Conservation (phyloP, 495 filamentous ascomycete genomes). For the Chaetomidium leptoderma region DNA sequence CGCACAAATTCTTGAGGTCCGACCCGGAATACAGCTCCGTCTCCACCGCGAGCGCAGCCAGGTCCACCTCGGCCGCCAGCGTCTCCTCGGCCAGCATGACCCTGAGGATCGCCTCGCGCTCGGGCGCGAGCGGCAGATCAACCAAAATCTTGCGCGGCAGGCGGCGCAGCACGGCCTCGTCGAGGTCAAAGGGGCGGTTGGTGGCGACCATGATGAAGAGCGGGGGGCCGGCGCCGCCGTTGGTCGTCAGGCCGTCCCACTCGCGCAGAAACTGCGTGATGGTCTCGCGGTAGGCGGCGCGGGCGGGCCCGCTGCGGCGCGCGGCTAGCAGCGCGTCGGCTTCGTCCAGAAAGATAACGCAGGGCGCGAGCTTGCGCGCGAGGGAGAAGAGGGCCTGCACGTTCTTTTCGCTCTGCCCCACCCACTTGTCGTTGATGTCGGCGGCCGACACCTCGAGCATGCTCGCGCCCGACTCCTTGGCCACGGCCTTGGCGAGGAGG, state of each 20-base stretch:
- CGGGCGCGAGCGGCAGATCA: slow-evolving; percentile 75
- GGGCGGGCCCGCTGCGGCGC: slow-evolving; percentile 54
- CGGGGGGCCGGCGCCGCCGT: no score
- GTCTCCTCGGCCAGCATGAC: slow-evolving; percentile 81
- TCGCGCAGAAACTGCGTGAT: slow-evolving; percentile 98
- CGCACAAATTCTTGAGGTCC: slow-evolving; percentile 89
- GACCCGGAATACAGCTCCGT: slow-evolving; percentile 96
- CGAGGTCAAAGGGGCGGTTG: slow-evolving; percentile 90
- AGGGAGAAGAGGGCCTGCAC: slow-evolving; percentile 87
- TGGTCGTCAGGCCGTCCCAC: slow-evolving; percentile 88
- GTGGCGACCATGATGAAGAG: slow-evolving; percentile 99
- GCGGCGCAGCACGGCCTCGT: slow-evolving; percentile 84
- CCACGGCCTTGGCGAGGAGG: slow-evolving; percentile 89
- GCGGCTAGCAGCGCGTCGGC: slow-evolving; percentile 86
- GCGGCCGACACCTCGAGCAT: slow-evolving; percentile 56
- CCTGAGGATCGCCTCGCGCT: slow-evolving; percentile 71
- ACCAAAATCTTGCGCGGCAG: slow-evolving; percentile 81
- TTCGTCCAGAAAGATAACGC: slow-evolving; percentile 96
- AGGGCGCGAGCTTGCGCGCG: slow-evolving; percentile 87
- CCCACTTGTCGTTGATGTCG: slow-evolving; percentile 91
- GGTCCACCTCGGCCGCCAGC: slow-evolving; percentile 63
- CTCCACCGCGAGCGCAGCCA: slow-evolving; percentile 63
- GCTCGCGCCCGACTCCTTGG: slow-evolving; percentile 87
- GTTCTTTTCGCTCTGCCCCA: slow-evolving; percentile 96
- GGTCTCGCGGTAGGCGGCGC: slow-evolving; percentile 72